These are phyloP conservation scores for Amphirosellinia nigrospora DNA, from an alignment of 495 filamentous ascomycete genomes.

Conservation along the genomic window DNA sequence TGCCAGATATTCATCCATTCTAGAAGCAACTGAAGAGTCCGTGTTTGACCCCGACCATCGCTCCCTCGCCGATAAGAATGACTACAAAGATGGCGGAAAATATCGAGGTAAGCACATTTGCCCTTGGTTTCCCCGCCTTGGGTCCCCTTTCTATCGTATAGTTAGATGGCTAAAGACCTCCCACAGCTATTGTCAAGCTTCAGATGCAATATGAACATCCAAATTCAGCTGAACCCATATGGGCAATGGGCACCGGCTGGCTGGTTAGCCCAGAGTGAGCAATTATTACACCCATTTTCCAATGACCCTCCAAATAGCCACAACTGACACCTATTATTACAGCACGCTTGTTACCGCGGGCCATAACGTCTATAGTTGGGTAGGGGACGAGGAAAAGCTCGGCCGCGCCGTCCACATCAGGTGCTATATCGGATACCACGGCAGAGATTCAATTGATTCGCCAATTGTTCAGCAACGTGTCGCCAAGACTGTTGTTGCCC, in stretches of 20 bases:
- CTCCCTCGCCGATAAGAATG: conserved; percentile 31
- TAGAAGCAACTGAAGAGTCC: conserved; percentile 30
- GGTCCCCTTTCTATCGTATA: background rate
- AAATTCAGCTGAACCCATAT: conserved; percentile 23
- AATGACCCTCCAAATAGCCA: background rate
- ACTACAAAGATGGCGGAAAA: conserved; percentile 43
- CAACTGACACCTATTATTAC: conserved; percentile 7
- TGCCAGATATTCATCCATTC: background rate
- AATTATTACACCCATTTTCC: too few relatives aligned
- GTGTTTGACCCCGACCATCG: conserved; percentile 39
- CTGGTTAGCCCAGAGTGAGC: too few relatives aligned
- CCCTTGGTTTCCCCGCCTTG: background rate
- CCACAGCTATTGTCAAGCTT: conserved; percentile 48
- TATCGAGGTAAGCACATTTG: conserved; percentile 39
- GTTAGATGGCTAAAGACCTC: background rate
- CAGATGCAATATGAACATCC: conserved; percentile 46
- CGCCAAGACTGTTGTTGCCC: conserved; percentile 42
- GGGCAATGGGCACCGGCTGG: conserved; percentile 47
- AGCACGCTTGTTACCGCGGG: conserved; percentile 47
- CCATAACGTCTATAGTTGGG: conserved; percentile 48
- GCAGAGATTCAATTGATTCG: conserved; percentile 32
- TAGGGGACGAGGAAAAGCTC: conserved; percentile 30
- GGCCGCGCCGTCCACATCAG: conserved; percentile 42
- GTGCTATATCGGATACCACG: conserved; percentile 49
- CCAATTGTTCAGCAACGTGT: conserved; percentile 42